phyloP scores from a whole-genome alignment of 306 rosid species.

The Malus domestica region DNA sequence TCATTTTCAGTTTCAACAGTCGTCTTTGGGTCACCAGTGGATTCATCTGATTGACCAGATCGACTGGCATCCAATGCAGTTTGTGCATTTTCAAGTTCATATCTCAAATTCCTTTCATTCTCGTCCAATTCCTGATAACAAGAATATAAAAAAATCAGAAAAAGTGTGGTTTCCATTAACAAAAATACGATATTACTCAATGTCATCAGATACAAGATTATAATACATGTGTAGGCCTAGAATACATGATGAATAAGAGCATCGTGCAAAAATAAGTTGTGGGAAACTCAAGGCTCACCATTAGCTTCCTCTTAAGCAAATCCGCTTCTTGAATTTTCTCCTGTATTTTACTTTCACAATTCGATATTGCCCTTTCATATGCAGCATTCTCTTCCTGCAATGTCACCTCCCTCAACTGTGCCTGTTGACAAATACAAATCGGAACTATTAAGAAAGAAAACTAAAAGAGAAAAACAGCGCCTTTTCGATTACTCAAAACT shows the following conservation, averaged over 20 bases:
- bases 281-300: conserved; percentile 37
- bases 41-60: conserved; percentile 29
- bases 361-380: conserved; percentile 50
- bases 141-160: not conserved
- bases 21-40: conserved; percentile 25
- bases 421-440: conserved; percentile 31
- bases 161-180: not conserved
- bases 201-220: not conserved
- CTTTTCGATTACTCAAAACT: not conserved
- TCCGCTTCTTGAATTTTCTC: conserved; percentile 63
- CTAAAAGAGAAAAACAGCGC: not conserved
- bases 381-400: conserved; percentile 75
- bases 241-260: not conserved
- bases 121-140: conserved; percentile 66
- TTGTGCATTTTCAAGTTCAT: conserved; percentile 36
- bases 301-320: conserved; percentile 40
- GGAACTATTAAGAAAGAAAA: not conserved
- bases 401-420: conserved; percentile 70
- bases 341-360: conserved; percentile 56
- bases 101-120: conserved; percentile 43
- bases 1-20: conserved; percentile 28
- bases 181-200: not conserved
- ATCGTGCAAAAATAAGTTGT: not conserved
- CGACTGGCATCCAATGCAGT: conserved; percentile 20
- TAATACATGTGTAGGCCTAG: not conserved